Base-by-base conservation (phyloP, 148 eudicot species). In the Drosera capensis region DNA sequence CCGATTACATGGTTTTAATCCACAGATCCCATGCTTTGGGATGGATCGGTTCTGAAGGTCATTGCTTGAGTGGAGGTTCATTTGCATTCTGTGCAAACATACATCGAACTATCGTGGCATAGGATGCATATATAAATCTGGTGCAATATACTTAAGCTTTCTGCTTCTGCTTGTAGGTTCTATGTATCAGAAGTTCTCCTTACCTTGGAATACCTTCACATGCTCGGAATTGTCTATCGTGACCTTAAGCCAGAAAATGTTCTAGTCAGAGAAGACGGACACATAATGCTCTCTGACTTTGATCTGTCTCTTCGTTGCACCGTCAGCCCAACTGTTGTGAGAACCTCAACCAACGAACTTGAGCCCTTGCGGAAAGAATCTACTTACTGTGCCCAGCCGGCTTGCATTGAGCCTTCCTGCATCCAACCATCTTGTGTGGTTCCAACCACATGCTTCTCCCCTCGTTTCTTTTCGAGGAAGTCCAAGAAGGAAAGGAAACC, bases 221-320 rank as follows among this genome's bases (percentile, higher is more conserved):
- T 80, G 88, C 79, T 80, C 35, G 88, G 88, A 20, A 75, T 76
- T 4, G 75, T 76, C 14, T 73, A 76, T 40, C 77, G 83, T 40
- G 88, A 76, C 51, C 73, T 80, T 2, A 76, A 76, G 58, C 88
- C 88, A 1, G 88, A 80, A 53, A 80, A 80, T 19, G 78, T 80
- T 24, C 73, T 77, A 16, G 83, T 80, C 25, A 65, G 90, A 57
- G 83, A 80, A 35, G 83, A 80, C 28, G 90, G 83, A 20, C 90
- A 80, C 48, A 75, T 80, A 45, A 80, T 80, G 88, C 79, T 80
- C 15, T 72, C 82, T 8, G 88, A 80, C 52, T 79, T 79, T 48
- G 88, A 80, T 30, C 77, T 75, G 45, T 75, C 82, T 7, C 82
- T 79, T 18, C 80, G 82, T n/a, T 76, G 88, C 53, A 23, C 59